Conservation (phyloP, 768 basidiomycete genomes). For the Agaricus subrufescens region DNA sequence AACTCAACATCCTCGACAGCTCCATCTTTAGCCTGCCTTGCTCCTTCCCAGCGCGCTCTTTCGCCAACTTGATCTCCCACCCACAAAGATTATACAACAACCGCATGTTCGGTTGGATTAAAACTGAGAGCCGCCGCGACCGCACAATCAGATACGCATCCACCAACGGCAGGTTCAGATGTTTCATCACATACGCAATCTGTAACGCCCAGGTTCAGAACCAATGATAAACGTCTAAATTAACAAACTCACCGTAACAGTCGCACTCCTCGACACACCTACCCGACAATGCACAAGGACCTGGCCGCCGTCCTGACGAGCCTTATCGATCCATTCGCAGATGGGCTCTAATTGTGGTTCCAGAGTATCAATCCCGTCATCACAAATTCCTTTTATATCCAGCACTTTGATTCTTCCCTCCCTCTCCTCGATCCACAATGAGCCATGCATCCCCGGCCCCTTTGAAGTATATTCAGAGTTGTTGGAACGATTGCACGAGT, state of each 20-base stretch:
- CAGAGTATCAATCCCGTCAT: conserved; percentile 95
- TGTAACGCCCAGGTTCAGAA: conserved; percentile 17
- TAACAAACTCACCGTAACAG: conserved; percentile 65
- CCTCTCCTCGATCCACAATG: conserved; percentile 82
- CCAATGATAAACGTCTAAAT: background rate
- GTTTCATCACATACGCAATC: conserved; percentile 98
- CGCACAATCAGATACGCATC: conserved; percentile 94
- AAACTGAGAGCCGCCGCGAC: conserved; percentile 81
- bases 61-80: conserved; percentile 93
- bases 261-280: conserved; percentile 94
- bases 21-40: conserved; percentile 48
- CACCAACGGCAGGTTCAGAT: conserved; percentile 77
- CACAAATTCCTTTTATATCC: conserved; percentile 89
- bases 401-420: conserved; percentile 88
- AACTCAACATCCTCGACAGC: conserved; percentile 66
- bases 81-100: conserved; percentile 91
- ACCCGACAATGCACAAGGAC: conserved; percentile 97
- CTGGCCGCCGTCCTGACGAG: conserved; percentile 77
- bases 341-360: conserved; percentile 85
- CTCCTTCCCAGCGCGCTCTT: conserved; percentile 55
- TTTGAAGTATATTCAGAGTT: conserved; percentile 36
- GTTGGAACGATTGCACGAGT: conserved; percentile 24
- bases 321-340: conserved; percentile 91
- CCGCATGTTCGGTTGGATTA: conserved; percentile 96
- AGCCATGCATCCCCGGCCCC: conserved; percentile 54